These are phyloP conservation scores for Penicillium crustosum DNA, from an alignment of 2,329 filamentous ascomycete species.

Conservation along the genomic window DNA sequence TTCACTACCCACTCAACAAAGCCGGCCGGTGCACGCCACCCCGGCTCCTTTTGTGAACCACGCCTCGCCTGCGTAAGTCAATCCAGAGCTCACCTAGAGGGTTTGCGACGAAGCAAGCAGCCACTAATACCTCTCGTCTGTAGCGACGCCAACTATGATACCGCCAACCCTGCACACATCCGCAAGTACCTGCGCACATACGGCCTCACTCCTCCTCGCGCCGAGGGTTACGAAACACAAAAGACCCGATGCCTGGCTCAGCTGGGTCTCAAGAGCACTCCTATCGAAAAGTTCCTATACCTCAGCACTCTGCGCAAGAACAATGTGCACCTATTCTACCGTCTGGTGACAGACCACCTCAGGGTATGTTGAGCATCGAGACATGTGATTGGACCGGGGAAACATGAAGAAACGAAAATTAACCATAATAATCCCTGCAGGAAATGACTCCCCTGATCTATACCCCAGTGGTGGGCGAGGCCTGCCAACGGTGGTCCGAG, in stretches of 20 bases:
- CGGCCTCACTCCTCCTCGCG: conserved; percentile 50
- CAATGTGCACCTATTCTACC: conserved; percentile 55
- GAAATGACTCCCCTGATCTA: conserved; percentile 53
- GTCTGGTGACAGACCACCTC: conserved; percentile 50
- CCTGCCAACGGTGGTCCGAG: conserved; percentile 93
- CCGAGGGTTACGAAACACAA: conserved; percentile 51
- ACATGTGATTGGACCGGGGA: conserved; percentile 7
- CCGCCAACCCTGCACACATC: conserved; percentile 50
- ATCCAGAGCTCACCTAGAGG: no score
- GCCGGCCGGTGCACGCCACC: conserved; percentile 38
- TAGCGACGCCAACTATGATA: conserved; percentile 50
- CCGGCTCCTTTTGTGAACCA: conserved; percentile 32
- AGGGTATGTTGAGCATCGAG: conserved; percentile 33
- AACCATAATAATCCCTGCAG: conserved; percentile 26
- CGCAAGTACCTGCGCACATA: conserved; percentile 54
- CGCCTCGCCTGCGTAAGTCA: conserved; percentile 34
- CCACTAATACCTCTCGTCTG: conserved; percentile 10
- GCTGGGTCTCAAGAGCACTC: conserved; percentile 47
- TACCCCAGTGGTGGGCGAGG: conserved; percentile 71
- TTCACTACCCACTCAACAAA: conserved; percentile 33
- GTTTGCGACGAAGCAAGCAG: neutral
- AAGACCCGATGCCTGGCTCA: conserved; percentile 51
- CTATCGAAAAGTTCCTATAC: conserved; percentile 53
- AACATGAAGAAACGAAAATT: conserved; percentile 11
- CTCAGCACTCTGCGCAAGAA: conserved; percentile 52